Base-by-base conservation (phyloP, 225 moss, liverwort and hornwort species). In the Lunularia cruciata region DNA sequence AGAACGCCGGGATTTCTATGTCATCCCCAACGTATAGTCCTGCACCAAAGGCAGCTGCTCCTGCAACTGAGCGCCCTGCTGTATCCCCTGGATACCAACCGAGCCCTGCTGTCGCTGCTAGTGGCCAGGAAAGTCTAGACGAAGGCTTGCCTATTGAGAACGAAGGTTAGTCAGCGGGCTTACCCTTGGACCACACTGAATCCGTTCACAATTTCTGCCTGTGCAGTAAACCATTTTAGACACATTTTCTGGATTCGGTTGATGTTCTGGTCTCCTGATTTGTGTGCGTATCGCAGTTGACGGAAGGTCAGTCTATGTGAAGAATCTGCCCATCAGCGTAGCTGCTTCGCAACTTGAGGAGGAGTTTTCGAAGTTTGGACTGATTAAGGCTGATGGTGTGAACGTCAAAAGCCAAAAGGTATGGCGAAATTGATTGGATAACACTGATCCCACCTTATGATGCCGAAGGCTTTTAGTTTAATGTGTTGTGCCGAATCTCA, bases 351-450 rank as follows among this genome's bases (percentile, higher is more conserved):
- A 85, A 52, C 48, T 98, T 19, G 85, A 89, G 62, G 63, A 74
- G 16, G 87, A 76, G 32, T 75, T 98, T 16, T 52, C 72, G 30
- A 78, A 71, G 59, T 87, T 87, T 70, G 96, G 96, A 28, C 48
- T 60, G 0, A 75, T 98, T 4, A 92, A 86, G 60, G 18, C 76
- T 11, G 84, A 83, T 31, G 90, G 92, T 26, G 85, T 98, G 33
- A 88, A 69, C 47, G 83, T 96, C 39, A 90, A 79, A 61, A 90
- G 74, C 7, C 90, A 89, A 19, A 92, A 88, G 92, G 92, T 92
- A 77, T 4, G 60, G 16, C 40, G 20, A 1, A 70, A 52, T 65
- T 38, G 23, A 45, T 30, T 27, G 33, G 22, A 36, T 65, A 53
- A 5, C 36, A 38, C 40, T 1, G 8, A 26, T 27, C 33, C 56